Evolutionary conservation across 2,329 filamentous ascomycete genomes (phyloP).

Genomic region (Claviceps capensis): DNA sequence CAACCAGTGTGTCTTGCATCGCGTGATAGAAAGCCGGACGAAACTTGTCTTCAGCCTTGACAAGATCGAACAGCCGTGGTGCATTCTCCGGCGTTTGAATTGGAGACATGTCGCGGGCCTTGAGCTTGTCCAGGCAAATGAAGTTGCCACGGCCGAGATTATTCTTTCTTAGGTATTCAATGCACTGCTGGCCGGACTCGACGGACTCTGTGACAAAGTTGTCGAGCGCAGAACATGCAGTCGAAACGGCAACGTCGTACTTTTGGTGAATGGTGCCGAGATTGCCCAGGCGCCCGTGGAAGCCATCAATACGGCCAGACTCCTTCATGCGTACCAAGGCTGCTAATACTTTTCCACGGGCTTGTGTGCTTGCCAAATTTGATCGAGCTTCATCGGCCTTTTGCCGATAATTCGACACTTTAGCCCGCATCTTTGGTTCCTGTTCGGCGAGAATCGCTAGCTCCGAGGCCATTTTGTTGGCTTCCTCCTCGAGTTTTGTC

Average conservation of each 20-base stretch:
- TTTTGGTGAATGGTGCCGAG: slow-evolving; percentile 84
- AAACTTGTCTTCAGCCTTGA: slow-evolving; percentile 80
- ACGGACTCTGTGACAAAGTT: slow-evolving; percentile 96
- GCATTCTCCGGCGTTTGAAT: slow-evolving; percentile 88
- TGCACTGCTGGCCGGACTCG: slow-evolving; percentile 92
- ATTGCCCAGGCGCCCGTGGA: slow-evolving; percentile 89
- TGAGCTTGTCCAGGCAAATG: slow-evolving; percentile 82
- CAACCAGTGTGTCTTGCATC: slow-evolving; percentile 88
- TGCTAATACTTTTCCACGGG: slow-evolving; percentile 80
- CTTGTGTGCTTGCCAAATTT: slow-evolving; percentile 79
- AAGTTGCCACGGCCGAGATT: slow-evolving; percentile 95
- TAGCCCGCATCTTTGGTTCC: slow-evolving; percentile 70
- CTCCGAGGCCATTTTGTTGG: slow-evolving; percentile 56
- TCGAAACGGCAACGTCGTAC: slow-evolving; percentile 97
- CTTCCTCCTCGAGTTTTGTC: slow-evolving; percentile 58
- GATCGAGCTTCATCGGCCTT: slow-evolving; percentile 93
- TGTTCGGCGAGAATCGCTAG: slow-evolving; percentile 58
- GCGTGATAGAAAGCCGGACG: slow-evolving; percentile 88
- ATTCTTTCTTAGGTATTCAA: slow-evolving; percentile 93
- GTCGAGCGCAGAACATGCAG: slow-evolving; percentile 79
- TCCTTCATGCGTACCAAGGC: slow-evolving; percentile 91
- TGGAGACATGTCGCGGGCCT: slow-evolving; percentile 59
- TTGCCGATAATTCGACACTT: slow-evolving; percentile 79
- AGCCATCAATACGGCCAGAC: slow-evolving; percentile 91
- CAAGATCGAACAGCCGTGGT: slow-evolving; percentile 82